phyloP scores from a whole-genome alignment of 805 yeast species.

The Candida incommunis region DNA sequence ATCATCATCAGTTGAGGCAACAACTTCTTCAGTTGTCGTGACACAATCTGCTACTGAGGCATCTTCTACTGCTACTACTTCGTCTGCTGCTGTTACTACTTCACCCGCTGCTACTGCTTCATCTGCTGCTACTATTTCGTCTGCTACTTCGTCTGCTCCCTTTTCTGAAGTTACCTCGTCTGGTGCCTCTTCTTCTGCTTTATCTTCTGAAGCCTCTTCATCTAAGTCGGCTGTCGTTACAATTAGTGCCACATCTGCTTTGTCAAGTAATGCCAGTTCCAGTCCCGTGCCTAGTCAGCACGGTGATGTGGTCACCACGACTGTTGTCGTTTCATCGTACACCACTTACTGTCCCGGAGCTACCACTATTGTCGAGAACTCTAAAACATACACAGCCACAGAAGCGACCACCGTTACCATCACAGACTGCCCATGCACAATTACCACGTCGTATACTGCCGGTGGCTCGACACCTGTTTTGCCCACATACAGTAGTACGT shows the following conservation, averaged over 20 bases:
- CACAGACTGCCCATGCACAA: slow-evolving; percentile 7
- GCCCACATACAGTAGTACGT: too few relatives aligned
- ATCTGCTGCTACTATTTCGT: too few relatives aligned
- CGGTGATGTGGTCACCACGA: slow-evolving; percentile 3
- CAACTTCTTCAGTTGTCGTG: too few relatives aligned
- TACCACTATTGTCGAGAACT: slow-evolving; percentile 1
- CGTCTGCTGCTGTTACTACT: not conserved
- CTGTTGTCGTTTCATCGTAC: slow-evolving; percentile 6
- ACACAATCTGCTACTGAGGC: too few relatives aligned
- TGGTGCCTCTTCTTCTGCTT: not conserved
- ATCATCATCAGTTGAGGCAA: too few relatives aligned
- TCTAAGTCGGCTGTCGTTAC: not conserved
- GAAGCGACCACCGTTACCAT: not conserved
- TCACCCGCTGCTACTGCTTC: not conserved
- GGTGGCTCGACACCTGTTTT: too few relatives aligned
- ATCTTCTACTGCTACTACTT: not conserved
- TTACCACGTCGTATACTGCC: too few relatives aligned
- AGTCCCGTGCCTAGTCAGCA: not conserved
- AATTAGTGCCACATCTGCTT: not conserved
- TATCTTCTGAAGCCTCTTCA: not conserved
- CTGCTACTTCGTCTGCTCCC: too few relatives aligned
- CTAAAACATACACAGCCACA: slow-evolving; percentile 4
- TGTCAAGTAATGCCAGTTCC: slow-evolving; percentile 4
- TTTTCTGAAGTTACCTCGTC: too few relatives aligned
- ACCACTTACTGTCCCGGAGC: slow-evolving; percentile 6